Base-by-base conservation (phyloP, 371 early-diverging fungal species). In the Rhizopus microsporus region DNA sequence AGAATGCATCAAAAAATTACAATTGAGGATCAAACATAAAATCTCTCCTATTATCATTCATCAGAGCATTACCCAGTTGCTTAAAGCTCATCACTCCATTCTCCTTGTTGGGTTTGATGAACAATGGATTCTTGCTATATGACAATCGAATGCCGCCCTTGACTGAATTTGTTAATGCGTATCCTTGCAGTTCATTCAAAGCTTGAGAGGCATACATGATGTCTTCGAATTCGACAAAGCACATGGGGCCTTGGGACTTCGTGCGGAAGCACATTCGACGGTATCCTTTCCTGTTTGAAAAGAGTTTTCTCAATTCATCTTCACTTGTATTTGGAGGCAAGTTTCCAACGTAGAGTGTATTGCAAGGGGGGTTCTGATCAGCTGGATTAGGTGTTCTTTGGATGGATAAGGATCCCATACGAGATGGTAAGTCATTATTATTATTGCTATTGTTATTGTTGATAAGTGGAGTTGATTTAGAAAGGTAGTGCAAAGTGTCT, bases 61-160 rank as follows among this genome's bases (percentile, higher is more conserved):
- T 57, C 32, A 61, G 42, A 16, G 47, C 51, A 42, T 54, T 60
- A 17, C 64, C 60, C 66, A 65, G 56, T 23, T 56, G 63, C n/a
- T 67, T 67, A 47, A 62, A 67, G 29, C 48, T 54, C 47, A 64
- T 55, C 9, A 49, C 44, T 38, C 30, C 32, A 43, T 40, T 37
- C 7, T 69, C 62, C 47, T 68, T 68, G 58, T 59, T 68, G 3
- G 78, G 68, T 51, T 78, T 75, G 47, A 69, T 78, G 45, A 75
- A 96, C 9, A 97, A 78, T 16, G 98, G 98, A 65, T 97, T 97
- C 81, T 97, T 97, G 63, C 93, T 92, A 71, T 88, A 97, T 60
- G 91, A 90, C 31, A 97, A 84, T 12, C 98, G 88, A 60, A 97
- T 94, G 23, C 96, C 96, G 29, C 95, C 92, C 73, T 93, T 95